Base-by-base conservation (phyloP, 495 filamentous ascomycete genomes). In the Podospora sp. region DNA sequence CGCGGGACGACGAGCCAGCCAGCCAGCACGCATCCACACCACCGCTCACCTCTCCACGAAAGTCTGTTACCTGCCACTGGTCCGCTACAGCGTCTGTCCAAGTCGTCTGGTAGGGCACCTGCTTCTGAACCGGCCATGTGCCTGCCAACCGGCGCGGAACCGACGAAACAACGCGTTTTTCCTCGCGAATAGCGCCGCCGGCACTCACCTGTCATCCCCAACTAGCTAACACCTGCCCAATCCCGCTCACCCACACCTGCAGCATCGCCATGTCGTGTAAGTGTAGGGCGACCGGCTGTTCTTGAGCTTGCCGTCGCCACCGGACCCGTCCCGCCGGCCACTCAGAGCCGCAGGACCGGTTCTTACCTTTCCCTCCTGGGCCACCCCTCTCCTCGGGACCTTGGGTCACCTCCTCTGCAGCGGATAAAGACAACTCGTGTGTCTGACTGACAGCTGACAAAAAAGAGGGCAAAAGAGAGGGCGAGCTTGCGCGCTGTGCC, bases 291-390 rank as follows among this genome's bases (percentile, higher is more conserved):
- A 7, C 16, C 60, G 60, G 60, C 60, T 62, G 60, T 62, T 62
- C 60, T 21, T 62, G 7, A 22, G 35, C 40, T 62, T 26, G 33
- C 24, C 55, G 60, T 33, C 52, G 18, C 60, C 27, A 53, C 51
- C 65, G 57, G 50, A 25, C 65, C 33, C 53, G 26, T 56, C 51
- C 20, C 50, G 11, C 53, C 53, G 61, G 36, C 68, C 65, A 63
- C 58, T 64, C 64, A 66, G 60, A 67, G 65, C 65, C 68, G 60
- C 68, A 66, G 57, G 24, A 62, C 35, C 36, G 24, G 53, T 33
- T 18, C 52, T 29, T 24, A 27, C 64, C 64, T 33, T 51, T 53
- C 58, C 40, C 60, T 46, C 60, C 36, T 63, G 22, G 59, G 65
- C 21, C 27, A 27, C 51, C 18, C 36, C 36, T 26, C 46, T 25